Evolutionary conservation across 2,329 filamentous ascomycete species (phyloP).

Genomic region (Scortechinia acanthostroma): DNA sequence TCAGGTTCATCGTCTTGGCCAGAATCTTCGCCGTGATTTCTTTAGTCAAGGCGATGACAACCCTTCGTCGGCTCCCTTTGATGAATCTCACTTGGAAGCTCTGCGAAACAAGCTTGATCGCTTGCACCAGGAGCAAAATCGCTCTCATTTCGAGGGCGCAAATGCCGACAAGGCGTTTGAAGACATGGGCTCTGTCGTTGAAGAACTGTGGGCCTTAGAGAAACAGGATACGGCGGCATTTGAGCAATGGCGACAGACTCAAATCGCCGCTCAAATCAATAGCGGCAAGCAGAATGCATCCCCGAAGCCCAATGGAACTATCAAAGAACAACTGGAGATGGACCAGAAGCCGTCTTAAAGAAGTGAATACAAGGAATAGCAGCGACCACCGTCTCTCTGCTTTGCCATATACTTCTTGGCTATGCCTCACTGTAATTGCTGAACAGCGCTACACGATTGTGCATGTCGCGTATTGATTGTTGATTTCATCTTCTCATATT

Average conservation of each 20-base stretch:
- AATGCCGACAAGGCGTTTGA: slow-evolving; percentile 27
- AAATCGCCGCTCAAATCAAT: slow-evolving; percentile 34
- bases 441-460: too few species aligned
- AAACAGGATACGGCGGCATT: slow-evolving; percentile 31
- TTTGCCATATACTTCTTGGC: too few species aligned
- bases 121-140: not conserved
- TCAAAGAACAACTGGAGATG: too few species aligned
- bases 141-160: slow-evolving; percentile 16
- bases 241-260: slow-evolving; percentile 29
- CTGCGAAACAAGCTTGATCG: not conserved
- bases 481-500: too few species aligned
- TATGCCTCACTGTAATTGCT: too few species aligned
- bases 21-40: slow-evolving; percentile 58
- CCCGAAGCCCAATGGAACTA: too few species aligned
- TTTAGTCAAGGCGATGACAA: slow-evolving; percentile 18
- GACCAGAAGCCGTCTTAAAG: too few species aligned
- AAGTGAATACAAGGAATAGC: too few species aligned
- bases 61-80: not conserved
- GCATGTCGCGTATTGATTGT: too few species aligned
- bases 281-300: not conserved
- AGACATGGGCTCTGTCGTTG: slow-evolving; percentile 30
- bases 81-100: not conserved
- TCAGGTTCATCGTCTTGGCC: slow-evolving; percentile 61
- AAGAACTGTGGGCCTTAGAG: slow-evolving; percentile 30
- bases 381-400: too few species aligned